phyloP scores from a whole-genome alignment of 176 grass and related monocot genomes.

The Hsuehochloa calcarea region DNA sequence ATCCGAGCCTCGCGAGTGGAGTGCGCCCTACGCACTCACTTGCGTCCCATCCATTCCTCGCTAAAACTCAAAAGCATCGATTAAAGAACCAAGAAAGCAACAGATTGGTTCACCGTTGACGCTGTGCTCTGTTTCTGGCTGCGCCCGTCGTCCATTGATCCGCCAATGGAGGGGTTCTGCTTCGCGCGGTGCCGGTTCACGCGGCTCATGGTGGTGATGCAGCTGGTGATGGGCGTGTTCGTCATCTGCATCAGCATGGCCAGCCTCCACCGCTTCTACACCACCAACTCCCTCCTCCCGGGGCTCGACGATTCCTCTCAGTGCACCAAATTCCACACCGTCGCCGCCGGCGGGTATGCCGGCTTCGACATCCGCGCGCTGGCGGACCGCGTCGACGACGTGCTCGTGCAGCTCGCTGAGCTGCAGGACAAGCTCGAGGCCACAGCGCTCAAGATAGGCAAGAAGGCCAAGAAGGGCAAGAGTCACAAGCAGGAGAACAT shows the following conservation, averaged over 20 bases:
- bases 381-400: slow-evolving; percentile 75
- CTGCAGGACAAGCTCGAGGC: slow-evolving; percentile 86
- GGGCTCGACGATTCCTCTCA: slow-evolving; percentile 12
- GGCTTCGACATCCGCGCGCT: slow-evolving; percentile 74
- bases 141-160: background rate
- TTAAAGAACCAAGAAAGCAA: background rate
- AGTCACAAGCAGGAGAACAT: slow-evolving; percentile 43
- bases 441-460: slow-evolving; percentile 54
- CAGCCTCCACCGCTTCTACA: slow-evolving; percentile 76
- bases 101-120: background rate
- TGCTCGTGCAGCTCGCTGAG: slow-evolving; percentile 64
- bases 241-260: slow-evolving; percentile 76
- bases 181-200: slow-evolving; percentile 50
- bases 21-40: slow-evolving; percentile 12
- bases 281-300: slow-evolving; percentile 36
- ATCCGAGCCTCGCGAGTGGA: slow-evolving; percentile 33
- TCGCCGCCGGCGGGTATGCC: slow-evolving; percentile 40
- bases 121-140: background rate
- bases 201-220: slow-evolving; percentile 53
- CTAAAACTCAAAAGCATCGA: background rate
- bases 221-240: slow-evolving; percentile 70
- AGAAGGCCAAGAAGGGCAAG: slow-evolving; percentile 47
- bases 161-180: slow-evolving; percentile 51
- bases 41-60: background rate
- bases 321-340: slow-evolving; percentile 42